Conservation (phyloP, 495 filamentous ascomycete genomes). For the Talaromyces nanjingensis region DNA sequence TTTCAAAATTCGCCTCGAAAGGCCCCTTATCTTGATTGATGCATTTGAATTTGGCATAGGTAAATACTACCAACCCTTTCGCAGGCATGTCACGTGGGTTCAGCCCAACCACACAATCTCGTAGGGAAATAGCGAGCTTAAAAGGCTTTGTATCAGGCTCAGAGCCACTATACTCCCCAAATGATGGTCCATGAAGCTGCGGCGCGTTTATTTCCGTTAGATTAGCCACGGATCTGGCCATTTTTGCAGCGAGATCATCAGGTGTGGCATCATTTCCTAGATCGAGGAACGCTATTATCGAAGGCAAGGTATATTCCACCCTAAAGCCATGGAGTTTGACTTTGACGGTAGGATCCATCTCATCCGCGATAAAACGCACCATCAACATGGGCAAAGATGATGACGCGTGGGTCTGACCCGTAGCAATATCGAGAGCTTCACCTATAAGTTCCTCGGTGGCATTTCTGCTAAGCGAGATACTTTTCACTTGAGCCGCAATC, state of each 20-base stretch:
- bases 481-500: conserved; percentile 63
- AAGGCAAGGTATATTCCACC: conserved; percentile 77
- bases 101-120: conserved; percentile 75
- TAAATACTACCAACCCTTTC: conserved; percentile 70
- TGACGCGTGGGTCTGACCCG: conserved; percentile 12
- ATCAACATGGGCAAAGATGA: conserved; percentile 54
- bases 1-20: conserved; percentile 52
- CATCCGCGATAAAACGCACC: conserved; percentile 83
- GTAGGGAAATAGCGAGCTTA: conserved; percentile 65
- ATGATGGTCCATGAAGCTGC: neutral
- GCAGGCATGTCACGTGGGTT: conserved; percentile 72
- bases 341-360: conserved; percentile 86
- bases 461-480: conserved; percentile 54
- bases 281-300: conserved; percentile 69
- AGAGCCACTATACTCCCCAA: conserved; percentile 8
- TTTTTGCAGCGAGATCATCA: conserved; percentile 65
- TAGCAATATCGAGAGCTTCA: conserved; percentile 29
- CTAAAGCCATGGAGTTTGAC: conserved; percentile 75
- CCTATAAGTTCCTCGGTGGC: conserved; percentile 61
- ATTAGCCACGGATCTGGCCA: conserved; percentile 74
- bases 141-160: conserved; percentile 37
- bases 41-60: conserved; percentile 62
- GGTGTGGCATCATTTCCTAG: conserved; percentile 59
- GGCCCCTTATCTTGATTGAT: conserved; percentile 53
- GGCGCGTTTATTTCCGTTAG: conserved; percentile 50